Conservation (phyloP, 345 rosid genomes). For the Erucastrum elatum region DNA sequence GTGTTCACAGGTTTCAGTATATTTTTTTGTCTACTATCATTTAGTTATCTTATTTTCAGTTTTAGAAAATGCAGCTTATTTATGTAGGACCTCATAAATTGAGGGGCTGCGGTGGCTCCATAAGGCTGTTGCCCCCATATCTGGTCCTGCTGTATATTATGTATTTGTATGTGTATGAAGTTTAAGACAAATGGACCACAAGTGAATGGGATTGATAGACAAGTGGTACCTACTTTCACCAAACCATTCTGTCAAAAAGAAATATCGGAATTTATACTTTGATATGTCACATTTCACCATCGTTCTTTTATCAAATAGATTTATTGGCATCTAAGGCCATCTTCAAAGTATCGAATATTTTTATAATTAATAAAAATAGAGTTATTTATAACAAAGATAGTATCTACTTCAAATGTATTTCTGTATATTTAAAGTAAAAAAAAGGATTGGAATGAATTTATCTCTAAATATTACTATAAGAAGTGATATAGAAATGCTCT, state of each 20-base stretch:
- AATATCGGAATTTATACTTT: not conserved
- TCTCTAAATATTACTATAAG: not conserved
- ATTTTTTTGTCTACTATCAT: not conserved
- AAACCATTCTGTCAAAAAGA: slow-evolving; percentile 27
- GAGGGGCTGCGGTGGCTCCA: slow-evolving; percentile 9
- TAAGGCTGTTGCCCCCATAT: slow-evolving; percentile 22
- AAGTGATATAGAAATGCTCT: not conserved
- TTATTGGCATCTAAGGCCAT: not conserved
- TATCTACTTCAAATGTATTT: not conserved
- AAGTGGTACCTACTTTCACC: slow-evolving; percentile 31
- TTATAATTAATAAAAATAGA: not conserved
- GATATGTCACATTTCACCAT: not conserved
- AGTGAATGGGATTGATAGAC: slow-evolving; percentile 24
- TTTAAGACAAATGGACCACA: slow-evolving; percentile 29
- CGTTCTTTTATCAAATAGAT: not conserved
- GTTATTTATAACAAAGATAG: not conserved
- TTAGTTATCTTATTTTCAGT: not conserved
- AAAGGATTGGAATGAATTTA: not conserved
- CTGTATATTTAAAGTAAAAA: not conserved
- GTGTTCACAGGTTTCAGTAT: not conserved
- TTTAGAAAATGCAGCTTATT: not conserved
- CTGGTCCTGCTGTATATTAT: slow-evolving; percentile 12
- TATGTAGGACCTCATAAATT: slow-evolving; percentile 13
- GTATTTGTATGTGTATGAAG: slow-evolving; percentile 11
- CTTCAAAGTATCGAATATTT: not conserved